These are phyloP conservation scores for Triangularia verruculosa DNA, from an alignment of 2,329 filamentous ascomycete species.

Conservation along the genomic window DNA sequence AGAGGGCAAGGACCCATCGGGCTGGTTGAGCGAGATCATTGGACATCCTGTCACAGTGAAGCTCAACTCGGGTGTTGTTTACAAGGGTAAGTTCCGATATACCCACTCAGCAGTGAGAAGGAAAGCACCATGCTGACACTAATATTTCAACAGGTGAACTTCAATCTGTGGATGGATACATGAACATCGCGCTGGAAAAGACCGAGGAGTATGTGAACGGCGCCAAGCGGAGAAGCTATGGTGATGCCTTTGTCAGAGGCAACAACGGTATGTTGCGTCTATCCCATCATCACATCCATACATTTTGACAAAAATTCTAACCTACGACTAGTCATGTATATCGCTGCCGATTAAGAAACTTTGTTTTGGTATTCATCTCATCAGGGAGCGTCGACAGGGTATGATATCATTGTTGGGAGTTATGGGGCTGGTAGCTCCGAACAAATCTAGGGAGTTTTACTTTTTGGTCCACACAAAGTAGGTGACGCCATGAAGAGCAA, in stretches of 20 bases:
- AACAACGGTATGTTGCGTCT: constrained; percentile 73
- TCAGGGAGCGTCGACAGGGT: neutral
- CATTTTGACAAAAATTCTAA: constrained; percentile 3
- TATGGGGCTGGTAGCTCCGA: neutral
- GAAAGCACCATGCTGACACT: neutral
- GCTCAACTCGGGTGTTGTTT: constrained; percentile 96
- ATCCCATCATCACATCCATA: neutral
- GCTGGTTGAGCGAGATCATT: constrained; percentile 91
- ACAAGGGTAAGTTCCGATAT: constrained; percentile 67
- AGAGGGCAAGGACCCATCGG: constrained; percentile 87
- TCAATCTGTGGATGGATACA: constrained; percentile 97
- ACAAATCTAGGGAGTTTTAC: neutral
- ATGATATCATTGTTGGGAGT: neutral
- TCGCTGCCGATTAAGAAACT: constrained; percentile 57
- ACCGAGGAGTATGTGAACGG: constrained; percentile 90
- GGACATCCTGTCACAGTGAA: constrained; percentile 93
- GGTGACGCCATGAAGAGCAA: constrained; percentile 63
- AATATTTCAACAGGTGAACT: constrained; percentile 69
- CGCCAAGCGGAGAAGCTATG: constrained; percentile 76
- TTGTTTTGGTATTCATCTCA: neutral
- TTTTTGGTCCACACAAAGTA: constrained; percentile 59
- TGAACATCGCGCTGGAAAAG: constrained; percentile 98
- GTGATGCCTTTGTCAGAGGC: constrained; percentile 91
- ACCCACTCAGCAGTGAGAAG: neutral
- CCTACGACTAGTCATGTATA: constrained; percentile 60